phyloP scores from a whole-genome alignment of 176 grass and related monocot genomes.

The Avena eriantha region DNA sequence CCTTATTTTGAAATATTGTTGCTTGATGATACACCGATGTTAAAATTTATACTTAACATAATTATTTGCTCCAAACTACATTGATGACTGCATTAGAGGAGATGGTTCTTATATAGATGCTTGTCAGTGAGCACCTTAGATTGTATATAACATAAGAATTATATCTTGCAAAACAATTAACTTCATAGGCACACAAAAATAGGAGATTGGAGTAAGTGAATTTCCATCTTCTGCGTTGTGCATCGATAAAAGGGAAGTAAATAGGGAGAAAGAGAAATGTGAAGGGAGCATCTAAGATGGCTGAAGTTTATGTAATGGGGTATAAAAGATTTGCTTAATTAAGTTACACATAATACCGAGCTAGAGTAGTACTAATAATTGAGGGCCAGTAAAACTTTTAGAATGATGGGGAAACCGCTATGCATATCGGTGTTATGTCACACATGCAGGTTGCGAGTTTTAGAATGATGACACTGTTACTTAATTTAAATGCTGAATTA shows the following conservation, averaged over 20 bases:
- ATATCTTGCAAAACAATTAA: background rate
- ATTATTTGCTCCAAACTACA: constrained; percentile 14
- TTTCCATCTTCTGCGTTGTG: background rate
- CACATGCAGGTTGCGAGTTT: background rate
- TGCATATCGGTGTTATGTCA: constrained; percentile 1
- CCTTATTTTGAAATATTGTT: background rate
- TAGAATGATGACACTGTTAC: background rate
- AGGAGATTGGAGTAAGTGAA: background rate
- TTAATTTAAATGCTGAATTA: constrained; percentile 5
- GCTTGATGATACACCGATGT: background rate
- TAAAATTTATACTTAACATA: background rate
- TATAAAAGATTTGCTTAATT: constrained; percentile 6
- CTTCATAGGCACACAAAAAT: background rate
- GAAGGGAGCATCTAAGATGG: constrained; percentile 10
- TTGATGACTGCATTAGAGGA: background rate
- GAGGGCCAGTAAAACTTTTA: background rate
- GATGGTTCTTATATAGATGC: background rate
- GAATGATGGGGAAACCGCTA: background rate
- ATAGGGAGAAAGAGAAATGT: constrained; percentile 4
- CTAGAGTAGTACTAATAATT: constrained; percentile 16
- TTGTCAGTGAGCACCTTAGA: background rate
- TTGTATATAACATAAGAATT: background rate
- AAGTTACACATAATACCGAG: background rate
- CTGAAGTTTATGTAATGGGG: background rate
- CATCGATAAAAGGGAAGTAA: background rate